Conservation (phyloP, 2,329 filamentous ascomycete genomes). For the Metarhizium robertsii region DNA sequence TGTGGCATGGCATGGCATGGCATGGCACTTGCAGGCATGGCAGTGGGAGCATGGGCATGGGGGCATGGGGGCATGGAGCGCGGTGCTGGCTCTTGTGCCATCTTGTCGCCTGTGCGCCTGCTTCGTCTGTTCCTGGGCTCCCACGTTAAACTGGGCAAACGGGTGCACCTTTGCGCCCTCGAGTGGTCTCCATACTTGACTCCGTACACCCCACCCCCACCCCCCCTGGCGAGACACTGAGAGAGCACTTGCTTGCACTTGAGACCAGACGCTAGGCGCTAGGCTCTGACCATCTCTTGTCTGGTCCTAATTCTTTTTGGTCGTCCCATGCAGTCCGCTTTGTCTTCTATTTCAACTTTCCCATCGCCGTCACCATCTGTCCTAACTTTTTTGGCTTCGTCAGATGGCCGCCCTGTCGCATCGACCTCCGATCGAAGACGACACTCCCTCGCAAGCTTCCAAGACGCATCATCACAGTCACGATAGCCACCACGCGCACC, state of each 20-base stretch:
- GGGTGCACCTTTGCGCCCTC: no score
- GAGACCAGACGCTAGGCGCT: constrained; percentile 4
- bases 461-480: neutral
- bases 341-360: constrained; percentile 24
- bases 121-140: neutral
- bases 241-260: neutral
- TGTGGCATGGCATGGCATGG: neutral
- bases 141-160: no score
- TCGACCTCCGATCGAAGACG: constrained; percentile 20
- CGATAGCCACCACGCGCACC: neutral
- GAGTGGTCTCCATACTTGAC: neutral
- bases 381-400: constrained; percentile 20
- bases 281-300: constrained; percentile 8
- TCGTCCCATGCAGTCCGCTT: constrained; percentile 11
- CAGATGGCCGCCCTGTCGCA: constrained; percentile 38
- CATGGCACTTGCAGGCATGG: neutral
- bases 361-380: constrained; percentile 21
- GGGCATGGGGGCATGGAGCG: neutral
- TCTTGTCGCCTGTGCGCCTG: neutral
- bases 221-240: neutral
- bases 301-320: constrained; percentile 8
- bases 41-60: neutral
- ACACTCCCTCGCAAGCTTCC: constrained; percentile 8
- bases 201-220: neutral
- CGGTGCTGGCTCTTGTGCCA: neutral